Percentiles rank a stretch among this genome's conserved stretches.
Conservation (phyloP, 2,329 filamentous ascomycete species). For the Neocucurbitaria cava region DNA sequence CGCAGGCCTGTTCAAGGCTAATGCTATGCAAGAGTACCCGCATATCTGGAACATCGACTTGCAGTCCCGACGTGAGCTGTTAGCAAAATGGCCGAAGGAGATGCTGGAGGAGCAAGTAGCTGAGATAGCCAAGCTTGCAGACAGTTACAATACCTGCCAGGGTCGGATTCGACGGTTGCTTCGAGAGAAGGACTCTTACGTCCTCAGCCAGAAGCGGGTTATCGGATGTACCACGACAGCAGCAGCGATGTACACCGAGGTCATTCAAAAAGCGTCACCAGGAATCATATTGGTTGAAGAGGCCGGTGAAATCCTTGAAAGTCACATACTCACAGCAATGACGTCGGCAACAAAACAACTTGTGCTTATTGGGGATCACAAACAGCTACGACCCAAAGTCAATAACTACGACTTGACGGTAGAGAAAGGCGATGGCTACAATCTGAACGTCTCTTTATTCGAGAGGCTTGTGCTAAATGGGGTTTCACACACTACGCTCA, state of each 20-base stretch:
- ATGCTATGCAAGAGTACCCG: constrained; percentile 32
- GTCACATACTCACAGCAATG: constrained; percentile 69
- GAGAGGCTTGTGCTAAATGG: constrained; percentile 69
- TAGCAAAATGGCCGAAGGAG: constrained; percentile 34
- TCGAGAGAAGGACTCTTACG: constrained; percentile 31
- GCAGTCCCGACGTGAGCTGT: constrained; percentile 45
- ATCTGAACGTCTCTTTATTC: constrained; percentile 73
- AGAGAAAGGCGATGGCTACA: constrained; percentile 69
- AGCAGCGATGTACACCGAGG: constrained; percentile 66
- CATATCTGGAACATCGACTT: constrained; percentile 62
- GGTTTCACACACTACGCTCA: constrained; percentile 61
- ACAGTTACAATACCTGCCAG: constrained; percentile 54
- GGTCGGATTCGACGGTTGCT: constrained; percentile 45
- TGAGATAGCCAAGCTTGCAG: constrained; percentile 49
- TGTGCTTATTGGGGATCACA: constrained; percentile 75
- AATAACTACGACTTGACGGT: constrained; percentile 67
- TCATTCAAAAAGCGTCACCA: constrained; percentile 62
- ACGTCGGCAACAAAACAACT: constrained; percentile 65
- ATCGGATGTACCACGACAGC: constrained; percentile 76
- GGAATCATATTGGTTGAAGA: constrained; percentile 73
- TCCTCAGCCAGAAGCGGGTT: constrained; percentile 63
- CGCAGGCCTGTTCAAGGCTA: constrained; percentile 53
- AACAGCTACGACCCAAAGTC: constrained; percentile 73
- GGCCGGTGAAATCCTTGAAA: constrained; percentile 75
- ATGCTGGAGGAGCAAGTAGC: constrained; percentile 59